These are phyloP conservation scores for Hypoxylon cercidicola DNA, from an alignment of 495 filamentous ascomycete species.

Conservation along the genomic window DNA sequence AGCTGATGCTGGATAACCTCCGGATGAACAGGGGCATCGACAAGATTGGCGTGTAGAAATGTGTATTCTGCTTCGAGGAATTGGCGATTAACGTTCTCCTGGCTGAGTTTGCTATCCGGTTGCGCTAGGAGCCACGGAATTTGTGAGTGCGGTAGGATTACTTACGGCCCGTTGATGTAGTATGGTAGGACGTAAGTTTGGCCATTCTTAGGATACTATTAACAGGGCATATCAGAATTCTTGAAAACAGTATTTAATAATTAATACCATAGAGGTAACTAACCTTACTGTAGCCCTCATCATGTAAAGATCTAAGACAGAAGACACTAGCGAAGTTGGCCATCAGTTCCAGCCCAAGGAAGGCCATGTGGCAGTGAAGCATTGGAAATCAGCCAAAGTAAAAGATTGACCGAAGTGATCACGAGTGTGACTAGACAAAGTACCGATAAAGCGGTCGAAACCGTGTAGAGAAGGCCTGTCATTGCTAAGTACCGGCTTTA, in stretches of 20 bases:
- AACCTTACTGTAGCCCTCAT: constrained; percentile 30
- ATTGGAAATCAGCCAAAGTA: constrained; percentile 20
- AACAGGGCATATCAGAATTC: neutral
- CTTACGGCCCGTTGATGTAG: constrained; percentile 52
- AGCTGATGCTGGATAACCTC: constrained; percentile 50
- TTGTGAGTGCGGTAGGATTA: constrained; percentile 51
- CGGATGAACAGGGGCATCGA: constrained; percentile 45
- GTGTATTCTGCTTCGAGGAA: constrained; percentile 51
- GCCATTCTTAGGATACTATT: constrained; percentile 52
- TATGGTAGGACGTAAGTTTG: constrained; percentile 54
- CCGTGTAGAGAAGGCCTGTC: neutral
- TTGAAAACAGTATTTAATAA: no score
- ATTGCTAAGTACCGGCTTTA: neutral
- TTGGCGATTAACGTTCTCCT: constrained; percentile 50
- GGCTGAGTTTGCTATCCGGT: constrained; percentile 50
- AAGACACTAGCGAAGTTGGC: constrained; percentile 27
- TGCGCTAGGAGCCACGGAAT: constrained; percentile 58
- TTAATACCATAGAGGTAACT: neutral
- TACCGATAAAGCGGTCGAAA: neutral
- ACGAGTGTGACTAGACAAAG: neutral
- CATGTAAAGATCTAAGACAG: constrained; percentile 16
- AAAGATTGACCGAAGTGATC: constrained; percentile 12
- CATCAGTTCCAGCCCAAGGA: constrained; percentile 24
- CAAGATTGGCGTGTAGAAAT: constrained; percentile 48
- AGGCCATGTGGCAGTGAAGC: constrained; percentile 22